Conservation (phyloP, 352 stramenopile genomes). For the Globisporangium ultimum region DNA sequence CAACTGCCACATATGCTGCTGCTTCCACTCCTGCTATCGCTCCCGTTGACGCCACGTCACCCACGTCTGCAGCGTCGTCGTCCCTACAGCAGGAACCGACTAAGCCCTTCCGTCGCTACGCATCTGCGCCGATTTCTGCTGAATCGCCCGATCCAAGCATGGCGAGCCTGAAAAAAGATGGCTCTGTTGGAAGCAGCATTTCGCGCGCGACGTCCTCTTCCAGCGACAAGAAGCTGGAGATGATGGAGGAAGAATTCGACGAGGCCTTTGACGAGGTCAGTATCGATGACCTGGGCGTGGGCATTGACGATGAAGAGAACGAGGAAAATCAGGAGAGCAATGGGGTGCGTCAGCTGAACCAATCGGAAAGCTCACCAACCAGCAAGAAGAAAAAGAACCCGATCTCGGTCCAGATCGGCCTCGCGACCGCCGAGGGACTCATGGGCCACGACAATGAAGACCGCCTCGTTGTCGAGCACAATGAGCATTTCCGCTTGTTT, state of each 20-base stretch:
- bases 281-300: background rate
- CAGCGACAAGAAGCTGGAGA: background rate
- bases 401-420: constrained; percentile 39
- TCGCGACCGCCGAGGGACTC: constrained; percentile 39
- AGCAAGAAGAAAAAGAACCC: constrained; percentile 21
- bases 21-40: no score
- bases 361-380: background rate
- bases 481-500: constrained; percentile 57
- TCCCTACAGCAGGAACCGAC: no score
- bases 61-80: no score
- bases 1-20: no score
- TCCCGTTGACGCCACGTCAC: no score
- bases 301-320: constrained; percentile 1
- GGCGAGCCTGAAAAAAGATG: no score
- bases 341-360: background rate
- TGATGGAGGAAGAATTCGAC: background rate
- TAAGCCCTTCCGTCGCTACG: constrained; percentile 1
- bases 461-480: constrained; percentile 45
- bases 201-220: background rate
- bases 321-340: constrained; percentile 17
- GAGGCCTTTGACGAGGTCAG: constrained; percentile 12
- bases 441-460: constrained; percentile 71
- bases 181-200: background rate
- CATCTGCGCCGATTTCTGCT: background rate
- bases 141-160: background rate